Base-by-base conservation (phyloP, 176 grass and related monocot species). In the Tuctoria greenei region DNA sequence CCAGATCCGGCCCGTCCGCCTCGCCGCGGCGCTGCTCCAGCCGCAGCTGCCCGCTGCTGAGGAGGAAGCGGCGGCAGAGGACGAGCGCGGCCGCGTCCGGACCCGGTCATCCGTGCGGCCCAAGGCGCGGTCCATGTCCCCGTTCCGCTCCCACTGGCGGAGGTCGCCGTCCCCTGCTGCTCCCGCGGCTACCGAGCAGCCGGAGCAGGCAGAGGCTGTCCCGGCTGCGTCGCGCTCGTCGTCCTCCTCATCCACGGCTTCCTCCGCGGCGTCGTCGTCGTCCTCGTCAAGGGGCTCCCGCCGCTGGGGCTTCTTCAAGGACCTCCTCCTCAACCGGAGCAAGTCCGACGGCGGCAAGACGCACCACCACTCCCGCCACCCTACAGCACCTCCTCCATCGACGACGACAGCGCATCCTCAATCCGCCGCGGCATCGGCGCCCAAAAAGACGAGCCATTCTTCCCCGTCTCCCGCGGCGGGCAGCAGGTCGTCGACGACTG, bases 221-320 rank as follows among this genome's bases (percentile, higher is more conserved):
- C 84, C 84, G 5, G 56, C 81, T 0, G 88, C 93, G 34, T 81
- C 81, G 4, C 78, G 81, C 51, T 83, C 85, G 4, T 81, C 85
- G 0, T 81, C 82, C 8, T 83, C 88, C 0, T 85, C 90, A 0
- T 87, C 88, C 24, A 68, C 77, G 0, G 88, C 91, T 0, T 91
- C 90, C 3, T 86, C 88, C 0, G 88, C 91, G 0, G 88, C 90
- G 3, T 88, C 88, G 0, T 86, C 90, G 0, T 88, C 84, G 0
- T 86, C 90, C 2, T 90, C 82, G 1, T 36, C 67, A 0, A 39
- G 83, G 21, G 77, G 71, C 46, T 93, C 93, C 8, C 92, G 90
- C 56, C 88, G 90, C 3, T 97, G 91, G 94, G 81, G 73, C 4
- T 97, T 97, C 75, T 64, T 97, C 52, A 97, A 97, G 79, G 94